phyloP scores from a whole-genome alignment of 2,329 filamentous ascomycete species.

The Colletotrichum orchidophilum region DNA sequence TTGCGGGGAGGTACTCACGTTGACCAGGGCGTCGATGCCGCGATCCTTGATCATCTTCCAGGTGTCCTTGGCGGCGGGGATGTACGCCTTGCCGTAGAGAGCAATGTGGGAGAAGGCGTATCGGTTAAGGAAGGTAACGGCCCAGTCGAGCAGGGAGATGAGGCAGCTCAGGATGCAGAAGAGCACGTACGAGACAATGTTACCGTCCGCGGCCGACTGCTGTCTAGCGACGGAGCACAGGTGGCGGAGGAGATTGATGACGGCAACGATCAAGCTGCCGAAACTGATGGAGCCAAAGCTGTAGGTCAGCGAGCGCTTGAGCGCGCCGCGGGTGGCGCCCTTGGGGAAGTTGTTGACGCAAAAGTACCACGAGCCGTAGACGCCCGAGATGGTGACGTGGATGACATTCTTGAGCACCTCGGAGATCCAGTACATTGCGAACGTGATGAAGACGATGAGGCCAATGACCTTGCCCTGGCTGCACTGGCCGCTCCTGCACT shows the following conservation, averaged over 20 bases:
- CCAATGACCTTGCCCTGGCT: conserved; percentile 83
- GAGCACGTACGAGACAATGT: conserved; percentile 70
- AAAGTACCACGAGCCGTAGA: conserved; percentile 96
- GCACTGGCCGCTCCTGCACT: conserved; percentile 70
- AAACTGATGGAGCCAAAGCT: conserved; percentile 92
- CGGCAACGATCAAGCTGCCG: conserved; percentile 84
- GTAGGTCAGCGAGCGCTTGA: conserved; percentile 84
- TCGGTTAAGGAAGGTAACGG: conserved; percentile 86
- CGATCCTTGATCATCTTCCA: conserved; percentile 93
- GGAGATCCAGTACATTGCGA: conserved; percentile 92
- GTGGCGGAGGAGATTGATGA: conserved; percentile 87
- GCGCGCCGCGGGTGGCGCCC: conserved; percentile 83
- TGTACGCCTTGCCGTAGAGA: conserved; percentile 88
- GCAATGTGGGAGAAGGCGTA: conserved; percentile 95
- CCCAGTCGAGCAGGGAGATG: conserved; percentile 83
- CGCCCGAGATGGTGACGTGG: conserved; percentile 85
- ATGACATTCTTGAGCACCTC: conserved; percentile 96
- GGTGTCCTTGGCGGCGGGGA: conserved; percentile 87
- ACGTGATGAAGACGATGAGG: conserved; percentile 85
- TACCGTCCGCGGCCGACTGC: conserved; percentile 71
- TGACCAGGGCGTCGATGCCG: conserved; percentile 88
- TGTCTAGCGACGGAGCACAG: conserved; percentile 78
- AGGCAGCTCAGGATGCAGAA: conserved; percentile 83
- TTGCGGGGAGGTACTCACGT: conserved; percentile 51
- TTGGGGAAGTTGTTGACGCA: conserved; percentile 75